A percentile compares a stretch with the other conserved stretches of the same genome.
Evolutionary conservation across 2,329 filamentous ascomycete species (phyloP).

Genomic region (Xylaria sp.): DNA sequence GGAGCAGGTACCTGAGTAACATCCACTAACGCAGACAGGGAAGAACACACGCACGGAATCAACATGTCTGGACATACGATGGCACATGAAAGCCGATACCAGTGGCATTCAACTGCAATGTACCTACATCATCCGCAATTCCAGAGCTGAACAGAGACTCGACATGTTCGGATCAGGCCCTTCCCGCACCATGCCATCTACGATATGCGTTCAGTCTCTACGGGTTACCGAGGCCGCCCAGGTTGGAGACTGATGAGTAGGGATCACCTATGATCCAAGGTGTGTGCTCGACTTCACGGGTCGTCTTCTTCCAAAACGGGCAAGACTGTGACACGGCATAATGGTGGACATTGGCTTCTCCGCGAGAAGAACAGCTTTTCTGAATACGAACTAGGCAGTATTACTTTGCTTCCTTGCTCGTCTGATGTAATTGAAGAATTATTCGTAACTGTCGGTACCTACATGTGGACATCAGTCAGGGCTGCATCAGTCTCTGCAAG

Average conservation of each 20-base stretch:
- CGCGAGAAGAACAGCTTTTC: slow-evolving; percentile 1
- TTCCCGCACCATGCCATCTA: background rate
- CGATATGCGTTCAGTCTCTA: background rate
- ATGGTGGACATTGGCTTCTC: slow-evolving; percentile 6
- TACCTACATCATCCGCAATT: background rate
- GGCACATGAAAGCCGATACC: background rate
- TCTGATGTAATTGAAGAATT: background rate
- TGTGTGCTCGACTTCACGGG: slow-evolving; percentile 1
- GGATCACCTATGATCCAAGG: background rate
- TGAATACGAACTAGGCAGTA: slow-evolving; percentile 15
- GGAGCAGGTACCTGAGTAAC: no score
- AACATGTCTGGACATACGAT: background rate
- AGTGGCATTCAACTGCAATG: background rate
- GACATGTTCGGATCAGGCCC: slow-evolving; percentile 14
- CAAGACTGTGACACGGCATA: slow-evolving; percentile 15
- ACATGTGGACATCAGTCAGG: slow-evolving; percentile 1
- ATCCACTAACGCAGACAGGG: no score
- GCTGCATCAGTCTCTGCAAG: slow-evolving; percentile 1
- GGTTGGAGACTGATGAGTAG: background rate
- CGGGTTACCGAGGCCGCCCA: background rate
- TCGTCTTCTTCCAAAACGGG: background rate
- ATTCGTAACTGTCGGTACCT: background rate
- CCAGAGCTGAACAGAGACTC: slow-evolving; percentile 6
- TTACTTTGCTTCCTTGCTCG: slow-evolving; percentile 3
- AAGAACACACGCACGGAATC: no score